Base-by-base conservation (phyloP, 768 basidiomycete genomes). In the Russula olivacea region DNA sequence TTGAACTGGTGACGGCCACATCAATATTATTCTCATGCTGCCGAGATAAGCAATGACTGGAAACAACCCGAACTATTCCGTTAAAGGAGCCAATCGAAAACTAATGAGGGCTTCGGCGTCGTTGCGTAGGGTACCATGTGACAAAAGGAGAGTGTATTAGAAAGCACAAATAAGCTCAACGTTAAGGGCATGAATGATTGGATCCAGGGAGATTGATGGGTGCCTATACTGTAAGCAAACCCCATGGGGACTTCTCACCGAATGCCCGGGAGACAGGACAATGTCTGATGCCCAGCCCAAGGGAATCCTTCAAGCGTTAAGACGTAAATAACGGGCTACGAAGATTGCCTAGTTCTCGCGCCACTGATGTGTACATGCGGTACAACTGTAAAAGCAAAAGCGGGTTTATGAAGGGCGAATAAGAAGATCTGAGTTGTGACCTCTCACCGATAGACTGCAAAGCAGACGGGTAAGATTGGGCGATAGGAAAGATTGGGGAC, bases 291-390 rank as follows among this genome's bases (percentile, higher is more conserved):
- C 45, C 8, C 6, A 14, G 23, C 19, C n/a, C 25, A 25, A 14
- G 21, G 21, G 51, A 34, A 52, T 28, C 14, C 15, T 52, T 34
- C 38, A 15, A 6, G 41, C 8, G 9, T 21, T 23, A 47, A 6
- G n/a, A 40, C 38, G 34, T 7, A 9, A 19, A 43, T 15, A 30
- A 50, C 23, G 14, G 14, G 38, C 54, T 30, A 32, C 43, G 11
- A 38, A 32, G 15, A 52, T 6, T 4, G 4, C 36, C 45, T 68
- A 68, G 69, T 86, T 86, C 74, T 88, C 86, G 63, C 86, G 79
- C 87, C 87, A 89, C 69, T 83, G 82, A 66, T 86, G 79, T 1
- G 80, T 80, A 67, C 87, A 89, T 8, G 77, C 72, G 15, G 82
- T 80, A 66, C 87, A 88, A 32, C 87, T 88, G 65, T 19, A 51